Percentiles rank a stretch among this genome's conserved stretches.
Conservation (phyloP, 2,329 filamentous ascomycete genomes). For the Phaeosphaeriaceae sp. region DNA sequence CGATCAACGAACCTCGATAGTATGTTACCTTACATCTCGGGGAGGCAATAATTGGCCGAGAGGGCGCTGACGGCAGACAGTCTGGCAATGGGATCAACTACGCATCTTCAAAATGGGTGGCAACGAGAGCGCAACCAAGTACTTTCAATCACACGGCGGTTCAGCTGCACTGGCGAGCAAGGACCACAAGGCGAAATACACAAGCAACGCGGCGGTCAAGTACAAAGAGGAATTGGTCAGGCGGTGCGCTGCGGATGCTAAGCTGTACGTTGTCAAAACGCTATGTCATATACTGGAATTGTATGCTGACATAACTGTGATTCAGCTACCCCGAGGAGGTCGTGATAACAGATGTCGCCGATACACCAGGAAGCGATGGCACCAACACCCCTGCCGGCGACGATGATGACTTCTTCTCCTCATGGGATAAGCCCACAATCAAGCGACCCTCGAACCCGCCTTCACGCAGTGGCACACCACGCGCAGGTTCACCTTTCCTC, state of each 20-base stretch:
- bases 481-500: conserved; percentile 86
- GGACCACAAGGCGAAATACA: conserved; percentile 96
- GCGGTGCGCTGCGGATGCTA: conserved; percentile 80
- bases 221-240: conserved; percentile 97
- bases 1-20: conserved; percentile 97
- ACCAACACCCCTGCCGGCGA: conserved; percentile 81
- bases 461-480: conserved; percentile 86
- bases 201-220: conserved; percentile 88
- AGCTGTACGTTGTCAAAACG: conserved; percentile 68
- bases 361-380: conserved; percentile 64
- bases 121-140: conserved; percentile 97
- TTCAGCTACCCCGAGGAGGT: conserved; percentile 83
- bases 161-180: conserved; percentile 94
- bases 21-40: conserved; percentile 59
- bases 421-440: conserved; percentile 97
- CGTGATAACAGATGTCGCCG: conserved; percentile 75
- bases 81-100: conserved; percentile 98
- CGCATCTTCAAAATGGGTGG: conserved; percentile 98
- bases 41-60: conserved; percentile 56
- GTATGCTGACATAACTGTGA: conserved; percentile 26
- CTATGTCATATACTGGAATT: conserved; percentile 24
- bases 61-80: conserved; percentile 44
- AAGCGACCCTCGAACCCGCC: conserved; percentile 94
- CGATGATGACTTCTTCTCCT: conserved; percentile 96
- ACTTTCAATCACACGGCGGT: conserved; percentile 95